A percentile compares a stretch with the other conserved stretches of the same genome.
Conservation (phyloP, 495 filamentous ascomycete species). For the Annulohypoxylon maeteangense region DNA sequence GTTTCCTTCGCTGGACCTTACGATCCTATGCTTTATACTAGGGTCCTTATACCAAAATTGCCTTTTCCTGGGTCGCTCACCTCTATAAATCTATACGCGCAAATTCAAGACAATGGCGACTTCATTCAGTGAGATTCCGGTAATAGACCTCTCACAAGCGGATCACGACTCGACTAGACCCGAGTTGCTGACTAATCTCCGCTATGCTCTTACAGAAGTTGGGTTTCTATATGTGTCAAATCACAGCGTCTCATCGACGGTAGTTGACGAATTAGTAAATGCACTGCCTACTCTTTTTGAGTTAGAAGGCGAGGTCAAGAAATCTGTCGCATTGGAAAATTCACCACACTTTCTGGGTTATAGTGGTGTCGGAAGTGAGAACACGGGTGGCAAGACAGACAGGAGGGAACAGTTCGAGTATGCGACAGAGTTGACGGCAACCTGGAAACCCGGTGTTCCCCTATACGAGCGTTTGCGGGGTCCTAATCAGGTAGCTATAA, state of each 20-base stretch:
- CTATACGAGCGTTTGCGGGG: slow-evolving; percentile 62
- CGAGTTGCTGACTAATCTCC: slow-evolving; percentile 53
- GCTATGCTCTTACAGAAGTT: slow-evolving; percentile 57
- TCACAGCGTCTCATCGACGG: slow-evolving; percentile 54
- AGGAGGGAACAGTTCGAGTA: slow-evolving; percentile 67
- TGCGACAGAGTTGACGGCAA: slow-evolving; percentile 59
- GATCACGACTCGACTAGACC: slow-evolving; percentile 36
- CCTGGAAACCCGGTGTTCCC: slow-evolving; percentile 49
- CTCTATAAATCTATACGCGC: neutral
- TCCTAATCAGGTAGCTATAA: slow-evolving; percentile 58
- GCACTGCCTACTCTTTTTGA: slow-evolving; percentile 59
- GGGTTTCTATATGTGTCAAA: slow-evolving; percentile 66
- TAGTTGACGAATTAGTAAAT: slow-evolving; percentile 52
- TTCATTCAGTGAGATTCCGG: slow-evolving; percentile 55
- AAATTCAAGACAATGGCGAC: slow-evolving; percentile 32
- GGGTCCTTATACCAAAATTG: slow-evolving; percentile 17
- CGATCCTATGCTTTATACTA: slow-evolving; percentile 4
- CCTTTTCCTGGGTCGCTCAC: neutral
- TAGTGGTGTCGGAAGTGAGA: slow-evolving; percentile 61
- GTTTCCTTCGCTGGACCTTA: slow-evolving; percentile 5
- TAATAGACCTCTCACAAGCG: slow-evolving; percentile 59
- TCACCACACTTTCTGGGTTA: slow-evolving; percentile 67
- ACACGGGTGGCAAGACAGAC: slow-evolving; percentile 60
- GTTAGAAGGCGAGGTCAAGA: slow-evolving; percentile 51
- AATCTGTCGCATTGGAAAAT: slow-evolving; percentile 56